Percentiles rank a stretch among this genome's conserved stretches.
Evolutionary conservation across 768 basidiomycete species (phyloP).

Genomic region (Hericium coralloides): DNA sequence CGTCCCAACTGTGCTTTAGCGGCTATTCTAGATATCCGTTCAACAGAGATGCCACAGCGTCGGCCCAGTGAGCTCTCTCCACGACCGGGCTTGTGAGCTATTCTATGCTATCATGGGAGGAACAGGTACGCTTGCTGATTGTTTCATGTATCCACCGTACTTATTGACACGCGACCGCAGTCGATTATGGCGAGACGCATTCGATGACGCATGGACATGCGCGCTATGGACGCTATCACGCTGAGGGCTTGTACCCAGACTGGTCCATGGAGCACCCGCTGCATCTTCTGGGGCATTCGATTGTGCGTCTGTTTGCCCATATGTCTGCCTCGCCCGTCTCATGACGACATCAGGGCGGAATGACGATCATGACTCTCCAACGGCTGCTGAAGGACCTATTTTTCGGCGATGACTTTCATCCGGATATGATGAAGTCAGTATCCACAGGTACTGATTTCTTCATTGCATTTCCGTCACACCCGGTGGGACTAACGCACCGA

Average conservation of each 20-base stretch:
- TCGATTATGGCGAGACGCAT: constrained; percentile 41
- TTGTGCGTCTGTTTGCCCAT: constrained; percentile 21
- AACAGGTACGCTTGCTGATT: constrained; percentile 21
- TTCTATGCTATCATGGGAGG: constrained; percentile 39
- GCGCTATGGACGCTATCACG: constrained; percentile 33
- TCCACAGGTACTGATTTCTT: constrained; percentile 26
- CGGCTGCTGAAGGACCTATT: constrained; percentile 30
- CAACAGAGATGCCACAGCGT: constrained; percentile 22
- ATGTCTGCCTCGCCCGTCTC: too few relatives aligned
- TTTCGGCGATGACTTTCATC: constrained; percentile 30
- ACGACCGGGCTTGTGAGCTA: constrained; percentile 44
- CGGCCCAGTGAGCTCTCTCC: constrained; percentile 43
- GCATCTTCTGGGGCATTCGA: constrained; percentile 42
- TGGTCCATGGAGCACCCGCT: constrained; percentile 36
- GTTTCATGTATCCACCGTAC: not conserved
- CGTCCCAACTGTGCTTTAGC: not conserved
- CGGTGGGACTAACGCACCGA: not conserved
- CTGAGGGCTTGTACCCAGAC: constrained; percentile 33
- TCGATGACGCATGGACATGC: constrained; percentile 28
- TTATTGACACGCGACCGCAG: constrained; percentile 13
- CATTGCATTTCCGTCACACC: not conserved
- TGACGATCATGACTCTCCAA: constrained; percentile 39
- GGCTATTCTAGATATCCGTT: too few relatives aligned
- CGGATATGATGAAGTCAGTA: constrained; percentile 40
- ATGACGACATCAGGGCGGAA: constrained; percentile 30